phyloP scores from a whole-genome alignment of 257 asterid species.

The Forsythia viridissima region DNA sequence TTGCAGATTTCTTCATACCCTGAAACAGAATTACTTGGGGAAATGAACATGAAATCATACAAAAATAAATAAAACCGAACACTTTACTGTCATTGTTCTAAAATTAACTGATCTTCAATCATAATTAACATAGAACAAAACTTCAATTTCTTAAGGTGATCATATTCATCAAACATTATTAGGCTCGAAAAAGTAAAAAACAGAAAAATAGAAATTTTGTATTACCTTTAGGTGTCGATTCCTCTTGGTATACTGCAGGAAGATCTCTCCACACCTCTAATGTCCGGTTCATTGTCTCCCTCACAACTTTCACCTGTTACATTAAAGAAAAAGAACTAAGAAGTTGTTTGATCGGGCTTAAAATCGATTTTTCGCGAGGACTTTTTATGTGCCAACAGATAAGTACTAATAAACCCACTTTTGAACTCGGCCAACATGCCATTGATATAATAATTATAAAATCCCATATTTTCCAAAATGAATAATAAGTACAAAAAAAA shows the following conservation, averaged over 20 bases:
- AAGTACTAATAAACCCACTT: no score
- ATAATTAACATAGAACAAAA: constrained; percentile 1
- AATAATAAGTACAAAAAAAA: neutral
- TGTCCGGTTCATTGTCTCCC: constrained; percentile 86
- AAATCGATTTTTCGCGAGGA: neutral
- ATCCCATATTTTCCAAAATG: neutral
- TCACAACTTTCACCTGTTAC: constrained; percentile 71
- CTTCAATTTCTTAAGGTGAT: neutral
- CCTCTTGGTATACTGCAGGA: constrained; percentile 40
- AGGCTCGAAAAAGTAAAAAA: neutral
- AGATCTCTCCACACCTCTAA: constrained; percentile 72
- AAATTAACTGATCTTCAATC: neutral
- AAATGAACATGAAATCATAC: neutral
- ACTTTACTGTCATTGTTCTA: neutral
- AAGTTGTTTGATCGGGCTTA: neutral
- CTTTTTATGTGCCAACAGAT: neutral
- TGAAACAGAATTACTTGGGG: neutral
- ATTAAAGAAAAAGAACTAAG: neutral
- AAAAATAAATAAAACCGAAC: neutral
- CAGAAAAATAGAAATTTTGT: neutral
- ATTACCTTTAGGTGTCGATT: constrained; percentile 58
- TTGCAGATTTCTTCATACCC: neutral
- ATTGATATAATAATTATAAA: neutral
- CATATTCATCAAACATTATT: neutral
- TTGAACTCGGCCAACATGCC: no score